Evolutionary conservation across 164 flowering plant genomes (phyloP).

Genomic region (Warburgia ugandensis): DNA sequence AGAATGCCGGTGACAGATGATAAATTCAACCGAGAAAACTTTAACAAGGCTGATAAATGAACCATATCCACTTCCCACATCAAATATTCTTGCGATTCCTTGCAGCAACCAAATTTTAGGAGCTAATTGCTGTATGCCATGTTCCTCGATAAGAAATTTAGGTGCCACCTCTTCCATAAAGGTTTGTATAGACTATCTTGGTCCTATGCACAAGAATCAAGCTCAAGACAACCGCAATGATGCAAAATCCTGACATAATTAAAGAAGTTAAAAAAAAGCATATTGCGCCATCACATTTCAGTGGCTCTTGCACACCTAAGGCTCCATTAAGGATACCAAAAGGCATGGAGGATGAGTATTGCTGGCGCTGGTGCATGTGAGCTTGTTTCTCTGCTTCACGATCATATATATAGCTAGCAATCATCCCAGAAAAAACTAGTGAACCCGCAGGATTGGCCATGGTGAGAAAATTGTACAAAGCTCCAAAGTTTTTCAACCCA

Average conservation of each 20-base stretch:
- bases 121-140: no score
- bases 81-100: no score
- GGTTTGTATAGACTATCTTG: conserved; percentile 61
- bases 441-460: conserved; percentile 89
- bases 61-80: no score
- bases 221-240: conserved; percentile 68
- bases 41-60: no score
- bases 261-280: conserved; percentile 76
- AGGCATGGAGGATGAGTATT: conserved; percentile 15
- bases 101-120: not conserved
- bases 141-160: conserved; percentile 10
- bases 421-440: conserved; percentile 69
- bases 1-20: no score
- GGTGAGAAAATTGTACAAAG: conserved; percentile 87
- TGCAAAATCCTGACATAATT: conserved; percentile 77
- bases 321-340: conserved; percentile 15
- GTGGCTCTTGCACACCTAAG: conserved; percentile 33
- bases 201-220: conserved; percentile 77
- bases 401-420: conserved; percentile 87
- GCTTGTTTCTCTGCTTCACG: conserved; percentile 86
- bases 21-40: no score
- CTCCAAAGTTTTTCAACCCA: conserved; percentile 89
- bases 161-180: conserved; percentile 62
- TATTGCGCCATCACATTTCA: conserved; percentile 63
- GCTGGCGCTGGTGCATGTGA: conserved; percentile 15